Percentiles rank a stretch among this genome's conserved stretches.
Conservation (phyloP, 345 rosid genomes). For the Gossypium ekmanianum region DNA sequence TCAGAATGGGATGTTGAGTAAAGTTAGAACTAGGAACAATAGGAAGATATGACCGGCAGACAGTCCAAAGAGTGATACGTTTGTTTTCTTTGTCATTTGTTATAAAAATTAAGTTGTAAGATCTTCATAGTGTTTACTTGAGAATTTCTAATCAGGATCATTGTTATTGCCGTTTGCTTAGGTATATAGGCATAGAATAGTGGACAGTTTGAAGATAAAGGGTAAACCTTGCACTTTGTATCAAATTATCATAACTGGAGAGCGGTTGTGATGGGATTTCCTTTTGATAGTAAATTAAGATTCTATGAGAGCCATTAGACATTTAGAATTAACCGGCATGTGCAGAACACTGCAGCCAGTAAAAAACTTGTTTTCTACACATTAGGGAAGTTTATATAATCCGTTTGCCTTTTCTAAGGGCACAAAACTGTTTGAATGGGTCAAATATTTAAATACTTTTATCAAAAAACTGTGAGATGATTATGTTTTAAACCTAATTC, state of each 20-base stretch:
- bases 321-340: neutral
- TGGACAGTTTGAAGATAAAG: neutral
- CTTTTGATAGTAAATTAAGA: neutral
- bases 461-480: neutral
- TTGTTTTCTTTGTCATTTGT: neutral
- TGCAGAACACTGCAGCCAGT: neutral
- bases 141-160: neutral
- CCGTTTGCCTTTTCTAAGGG: neutral
- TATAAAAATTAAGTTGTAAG: neutral
- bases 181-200: neutral
- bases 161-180: neutral
- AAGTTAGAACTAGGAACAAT: neutral
- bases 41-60: neutral
- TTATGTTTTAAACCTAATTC: slow-evolving; percentile 7
- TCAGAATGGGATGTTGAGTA: neutral
- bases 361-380: neutral
- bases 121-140: neutral
- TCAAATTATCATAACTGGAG: slow-evolving; percentile 3
- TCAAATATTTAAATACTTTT: neutral
- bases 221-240: neutral
- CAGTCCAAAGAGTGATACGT: neutral
- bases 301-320: neutral
- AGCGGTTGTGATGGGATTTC: neutral
- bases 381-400: neutral
- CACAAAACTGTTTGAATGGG: neutral